Evolutionary conservation across 1,284 basidiomycete species (phyloP), one percentile per base, ranked within the genome.

Genomic region (Pterula multifida): DNA sequence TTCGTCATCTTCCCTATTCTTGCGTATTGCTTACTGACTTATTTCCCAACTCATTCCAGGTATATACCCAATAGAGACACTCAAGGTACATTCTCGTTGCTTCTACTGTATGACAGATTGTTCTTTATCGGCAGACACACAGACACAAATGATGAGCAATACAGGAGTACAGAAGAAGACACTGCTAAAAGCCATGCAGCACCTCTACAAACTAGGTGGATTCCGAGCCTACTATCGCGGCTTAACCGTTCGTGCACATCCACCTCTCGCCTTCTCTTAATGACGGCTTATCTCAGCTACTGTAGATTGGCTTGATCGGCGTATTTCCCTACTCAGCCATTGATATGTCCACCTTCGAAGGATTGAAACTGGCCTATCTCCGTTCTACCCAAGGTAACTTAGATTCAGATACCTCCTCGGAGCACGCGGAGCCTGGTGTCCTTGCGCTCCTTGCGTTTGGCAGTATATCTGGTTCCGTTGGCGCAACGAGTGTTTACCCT

Each of bases 281-380:
- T 25, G 53, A 51, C 35, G 54, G 54, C 48, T 54, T 36, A 50
- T 57, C 36, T 52, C 51, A 26, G 36, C 42, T 45, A 53, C 36
- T 32, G 45, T 58, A 93, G 90, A 86, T 93, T 56, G 91, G 90
- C 47, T 75, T 94, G 36, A 63, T 93, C 53, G 91, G 91, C 28
- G 90, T 94, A 36, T 94, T 94, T 66, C 91, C 89, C 71, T 91
- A 75, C 64, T 85, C 85, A 19, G 91, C 91, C 4, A 95, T 95
- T 55, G 91, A 95, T 65, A 93, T 95, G 91, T 90, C 87, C 59
- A 92, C 91, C 0, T 95, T 93, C 53, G 91, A 95, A 68, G 88
- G 89, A 3, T 76, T 95, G 47, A 94, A 94, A 63, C 71, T 89
- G 39, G 78, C 85, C 1, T 94, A 94, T 63, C 67, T 85, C 49